Percentiles rank a stretch among this genome's conserved stretches.
phyloP scores from a whole-genome alignment of 805 yeast species.

The Lipomyces starkeyi region DNA sequence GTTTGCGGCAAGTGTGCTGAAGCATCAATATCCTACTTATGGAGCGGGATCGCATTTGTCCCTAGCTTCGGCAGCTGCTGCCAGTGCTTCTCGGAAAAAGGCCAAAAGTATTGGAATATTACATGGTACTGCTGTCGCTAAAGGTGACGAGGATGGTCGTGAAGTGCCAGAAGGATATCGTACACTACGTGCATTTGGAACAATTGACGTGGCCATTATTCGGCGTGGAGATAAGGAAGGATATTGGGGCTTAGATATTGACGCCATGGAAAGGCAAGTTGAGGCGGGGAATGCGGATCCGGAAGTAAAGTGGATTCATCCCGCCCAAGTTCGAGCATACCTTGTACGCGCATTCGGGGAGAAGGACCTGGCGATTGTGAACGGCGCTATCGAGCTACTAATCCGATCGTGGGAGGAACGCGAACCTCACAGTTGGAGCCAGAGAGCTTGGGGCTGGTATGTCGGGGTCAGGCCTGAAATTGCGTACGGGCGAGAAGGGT shows the following conservation, averaged over 20 bases:
- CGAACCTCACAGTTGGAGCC: constrained; percentile 14
- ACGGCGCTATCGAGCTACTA: constrained; percentile 32
- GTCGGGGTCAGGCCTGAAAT: constrained; percentile 27
- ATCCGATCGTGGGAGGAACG: constrained; percentile 28
- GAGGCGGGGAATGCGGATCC: constrained; percentile 7
- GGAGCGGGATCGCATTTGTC: constrained; percentile 31
- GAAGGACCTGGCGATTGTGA: constrained; percentile 11
- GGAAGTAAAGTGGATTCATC: constrained; percentile 34
- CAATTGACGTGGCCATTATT: constrained; percentile 30
- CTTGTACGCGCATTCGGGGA: constrained; percentile 32
- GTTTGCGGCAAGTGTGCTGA: constrained; percentile 23
- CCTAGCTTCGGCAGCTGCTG: constrained; percentile 34
- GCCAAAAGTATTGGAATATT: constrained; percentile 25
- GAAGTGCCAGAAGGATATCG: constrained; percentile 26
- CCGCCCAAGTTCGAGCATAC: constrained; percentile 30
- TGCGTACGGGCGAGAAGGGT: constrained; percentile 28
- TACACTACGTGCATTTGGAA: constrained; percentile 16
- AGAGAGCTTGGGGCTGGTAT: constrained; percentile 28
- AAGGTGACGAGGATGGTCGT: neutral
- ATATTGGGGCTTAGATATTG: constrained; percentile 36
- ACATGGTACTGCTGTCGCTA: neutral
- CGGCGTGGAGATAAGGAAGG: constrained; percentile 34
- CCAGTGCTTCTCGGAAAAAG: constrained; percentile 23
- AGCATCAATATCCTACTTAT: constrained; percentile 26
- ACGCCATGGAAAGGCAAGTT: constrained; percentile 22